A percentile compares a stretch with the other conserved stretches of the same genome.
These are phyloP conservation scores for Zalaria sp. DNA, from an alignment of 2,329 filamentous ascomycete genomes.

Conservation along the genomic window DNA sequence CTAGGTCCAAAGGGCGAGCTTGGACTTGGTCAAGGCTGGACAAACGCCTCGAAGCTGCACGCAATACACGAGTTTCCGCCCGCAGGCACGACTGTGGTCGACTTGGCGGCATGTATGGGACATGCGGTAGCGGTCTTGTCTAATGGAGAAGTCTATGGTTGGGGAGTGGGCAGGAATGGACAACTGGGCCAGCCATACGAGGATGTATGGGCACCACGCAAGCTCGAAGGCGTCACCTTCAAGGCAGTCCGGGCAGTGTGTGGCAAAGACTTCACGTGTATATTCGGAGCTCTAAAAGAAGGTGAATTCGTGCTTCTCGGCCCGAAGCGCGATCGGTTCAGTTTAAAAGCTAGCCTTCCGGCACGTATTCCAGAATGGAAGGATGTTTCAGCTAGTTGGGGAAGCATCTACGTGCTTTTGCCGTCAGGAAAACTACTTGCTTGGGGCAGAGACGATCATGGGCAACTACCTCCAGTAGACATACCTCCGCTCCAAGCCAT, in stretches of 20 bases:
- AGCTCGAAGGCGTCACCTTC: conserved; percentile 47
- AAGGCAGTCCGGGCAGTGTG: conserved; percentile 54
- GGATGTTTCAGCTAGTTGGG: conserved; percentile 67
- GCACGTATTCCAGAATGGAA: conserved; percentile 42
- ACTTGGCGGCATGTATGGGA: conserved; percentile 59
- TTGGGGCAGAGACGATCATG: conserved; percentile 79
- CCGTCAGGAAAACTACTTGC: conserved; percentile 46
- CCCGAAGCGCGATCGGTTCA: conserved; percentile 55
- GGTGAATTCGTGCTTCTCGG: conserved; percentile 57
- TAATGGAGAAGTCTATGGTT: conserved; percentile 69
- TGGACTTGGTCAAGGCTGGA: conserved; percentile 37
- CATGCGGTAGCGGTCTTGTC: conserved; percentile 63
- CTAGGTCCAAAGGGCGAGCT: conserved; percentile 58
- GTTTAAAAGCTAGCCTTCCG: conserved; percentile 32
- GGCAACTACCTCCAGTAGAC: conserved; percentile 54
- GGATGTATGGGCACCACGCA: conserved; percentile 45
- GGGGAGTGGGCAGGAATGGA: conserved; percentile 77
- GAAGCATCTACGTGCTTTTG: conserved; percentile 59
- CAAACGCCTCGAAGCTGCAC: conserved; percentile 22
- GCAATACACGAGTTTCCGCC: conserved; percentile 52
- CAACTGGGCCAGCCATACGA: conserved; percentile 54
- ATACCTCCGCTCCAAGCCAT: conserved; percentile 48
- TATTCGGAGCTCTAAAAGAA: conserved; percentile 40
- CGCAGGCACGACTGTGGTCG: conserved; percentile 38
- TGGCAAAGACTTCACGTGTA: conserved; percentile 72